These are phyloP conservation scores for Pleurotus pulmonarius DNA, from an alignment of 768 basidiomycete genomes.

Conservation along the genomic window DNA sequence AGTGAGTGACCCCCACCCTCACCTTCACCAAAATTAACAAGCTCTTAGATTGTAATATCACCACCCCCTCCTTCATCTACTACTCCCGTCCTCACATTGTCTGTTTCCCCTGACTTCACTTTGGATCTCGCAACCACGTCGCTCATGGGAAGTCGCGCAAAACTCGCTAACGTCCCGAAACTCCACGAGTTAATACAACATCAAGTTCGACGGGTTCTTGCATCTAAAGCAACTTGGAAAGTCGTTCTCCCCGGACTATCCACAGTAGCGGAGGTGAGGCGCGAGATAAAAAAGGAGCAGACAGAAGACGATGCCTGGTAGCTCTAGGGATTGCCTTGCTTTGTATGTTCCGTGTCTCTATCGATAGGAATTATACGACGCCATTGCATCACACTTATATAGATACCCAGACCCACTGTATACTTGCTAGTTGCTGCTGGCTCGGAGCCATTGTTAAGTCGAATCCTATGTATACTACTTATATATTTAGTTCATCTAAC, in stretches of 20 bases:
- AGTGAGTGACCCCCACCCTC: slow-evolving; percentile 34
- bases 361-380: too few relatives aligned
- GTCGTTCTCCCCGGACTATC: slow-evolving; percentile 64
- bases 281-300: slow-evolving; percentile 32
- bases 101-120: slow-evolving; percentile 81
- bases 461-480: slow-evolving; percentile 3
- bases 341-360: too few relatives aligned
- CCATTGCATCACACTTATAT: slow-evolving; percentile 1
- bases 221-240: slow-evolving; percentile 60
- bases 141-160: slow-evolving; percentile 94
- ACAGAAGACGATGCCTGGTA: slow-evolving; percentile 19
- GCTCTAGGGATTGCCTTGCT: not conserved
- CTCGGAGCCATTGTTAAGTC: too few relatives aligned
- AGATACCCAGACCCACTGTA: not conserved
- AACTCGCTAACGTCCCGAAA: slow-evolving; percentile 96
- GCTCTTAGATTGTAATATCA: slow-evolving; percentile 53
- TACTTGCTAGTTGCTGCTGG: not conserved
- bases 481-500: slow-evolving; percentile 52
- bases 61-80: slow-evolving; percentile 54
- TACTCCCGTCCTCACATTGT: slow-evolving; percentile 62
- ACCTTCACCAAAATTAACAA: slow-evolving; percentile 5
- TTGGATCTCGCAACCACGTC: slow-evolving; percentile 87
- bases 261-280: slow-evolving; percentile 26
- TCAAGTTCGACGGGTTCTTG: slow-evolving; percentile 69
- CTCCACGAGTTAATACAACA: slow-evolving; percentile 90